phyloP scores from a whole-genome alignment of 352 stramenopile species.

The Phytophthora chlamydospora region DNA sequence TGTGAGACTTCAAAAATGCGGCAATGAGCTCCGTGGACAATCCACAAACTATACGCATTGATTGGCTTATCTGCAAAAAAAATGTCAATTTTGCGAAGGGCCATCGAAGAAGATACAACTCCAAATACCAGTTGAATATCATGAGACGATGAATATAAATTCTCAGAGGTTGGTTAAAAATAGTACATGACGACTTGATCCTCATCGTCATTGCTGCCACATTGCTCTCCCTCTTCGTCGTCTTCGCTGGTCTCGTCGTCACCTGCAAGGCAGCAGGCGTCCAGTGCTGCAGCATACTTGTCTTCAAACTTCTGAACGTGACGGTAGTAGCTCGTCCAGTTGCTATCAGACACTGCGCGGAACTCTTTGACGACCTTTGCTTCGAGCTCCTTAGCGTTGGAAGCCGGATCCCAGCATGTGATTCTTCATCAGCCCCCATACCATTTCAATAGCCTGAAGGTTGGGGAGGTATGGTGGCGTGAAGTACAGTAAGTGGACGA shows the following conservation, averaged over 20 bases:
- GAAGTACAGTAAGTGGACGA: neutral
- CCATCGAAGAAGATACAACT: conserved; percentile 1
- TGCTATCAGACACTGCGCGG: neutral
- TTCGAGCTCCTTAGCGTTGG: neutral
- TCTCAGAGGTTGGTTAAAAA: neutral
- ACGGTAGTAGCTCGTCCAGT: neutral
- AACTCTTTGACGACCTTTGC: neutral
- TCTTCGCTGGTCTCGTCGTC: neutral
- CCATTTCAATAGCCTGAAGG: neutral
- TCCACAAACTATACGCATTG: neutral
- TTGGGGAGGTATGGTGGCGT: neutral
- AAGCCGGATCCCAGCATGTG: neutral
- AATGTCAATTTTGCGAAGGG: neutral
- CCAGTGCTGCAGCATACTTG: neutral
- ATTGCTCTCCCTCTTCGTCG: neutral
- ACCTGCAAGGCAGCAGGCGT: neutral
- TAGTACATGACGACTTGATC: neutral
- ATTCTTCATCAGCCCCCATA: conserved; percentile 5
- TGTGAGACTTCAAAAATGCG: neutral
- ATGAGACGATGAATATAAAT: neutral
- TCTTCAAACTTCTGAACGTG: neutral
- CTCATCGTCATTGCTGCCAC: neutral
- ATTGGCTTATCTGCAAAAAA: neutral
- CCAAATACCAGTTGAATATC: neutral
- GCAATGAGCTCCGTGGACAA: neutral